Conservation (phyloP, 768 basidiomycete species). For the Kockovaella imperatae region DNA sequence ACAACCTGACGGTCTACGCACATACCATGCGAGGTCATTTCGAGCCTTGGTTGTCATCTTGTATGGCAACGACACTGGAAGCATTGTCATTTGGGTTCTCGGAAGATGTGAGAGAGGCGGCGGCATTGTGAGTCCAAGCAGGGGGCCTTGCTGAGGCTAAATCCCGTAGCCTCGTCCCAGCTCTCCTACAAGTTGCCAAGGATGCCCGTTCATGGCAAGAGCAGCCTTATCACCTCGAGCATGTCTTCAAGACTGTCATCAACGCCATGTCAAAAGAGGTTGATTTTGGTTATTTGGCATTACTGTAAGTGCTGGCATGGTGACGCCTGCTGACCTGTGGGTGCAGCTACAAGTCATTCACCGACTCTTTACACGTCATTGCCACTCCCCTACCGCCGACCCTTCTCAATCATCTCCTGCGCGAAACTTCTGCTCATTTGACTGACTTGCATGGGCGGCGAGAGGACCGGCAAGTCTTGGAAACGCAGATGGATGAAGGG, state of each 20-base stretch:
- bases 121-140: conserved; percentile 1
- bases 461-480: conserved; percentile 8
- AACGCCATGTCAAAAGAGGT: conserved; percentile 17
- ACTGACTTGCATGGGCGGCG: conserved; percentile 7
- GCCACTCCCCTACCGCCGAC: conserved; percentile 6
- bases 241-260: conserved; percentile 18
- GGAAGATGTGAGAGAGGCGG: conserved; percentile 22
- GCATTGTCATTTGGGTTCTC: conserved; percentile 13
- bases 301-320: conserved; percentile 13
- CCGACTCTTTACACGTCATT: conserved; percentile 24
- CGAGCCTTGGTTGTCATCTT: conserved; percentile 14
- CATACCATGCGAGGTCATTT: conserved; percentile 13
- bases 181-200: conserved; percentile 27
- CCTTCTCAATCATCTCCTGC: conserved; percentile 7
- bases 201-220: conserved; percentile 11
- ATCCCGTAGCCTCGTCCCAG: conserved; percentile 16
- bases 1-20: conserved; percentile 25
- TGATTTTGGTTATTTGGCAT: conserved; percentile 11
- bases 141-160: neutral
- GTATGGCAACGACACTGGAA: conserved; percentile 20
- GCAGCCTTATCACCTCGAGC: conserved; percentile 4
- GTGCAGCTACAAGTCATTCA: conserved; percentile 27
- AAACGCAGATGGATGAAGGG: conserved; percentile 18
- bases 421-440: conserved; percentile 9
- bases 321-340: neutral